Evolutionary conservation across 257 asterid genomes (phyloP).

Genomic region (Marsdenia floribunda): DNA sequence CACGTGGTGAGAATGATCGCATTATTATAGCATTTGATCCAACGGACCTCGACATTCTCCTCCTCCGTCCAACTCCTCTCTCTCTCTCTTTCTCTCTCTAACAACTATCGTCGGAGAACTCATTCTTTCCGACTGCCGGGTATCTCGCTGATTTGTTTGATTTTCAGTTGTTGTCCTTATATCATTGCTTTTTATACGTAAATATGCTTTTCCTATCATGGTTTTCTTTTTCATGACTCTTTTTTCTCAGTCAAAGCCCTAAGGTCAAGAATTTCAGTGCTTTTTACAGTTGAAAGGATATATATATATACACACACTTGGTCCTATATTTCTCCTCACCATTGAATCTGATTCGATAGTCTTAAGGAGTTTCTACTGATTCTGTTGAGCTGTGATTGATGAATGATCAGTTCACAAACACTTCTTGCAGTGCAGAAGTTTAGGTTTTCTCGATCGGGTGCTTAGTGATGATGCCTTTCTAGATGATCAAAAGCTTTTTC

Average conservation of each 20-base stretch:
- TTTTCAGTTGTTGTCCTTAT: not conserved
- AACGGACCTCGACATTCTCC: slow-evolving; percentile 44
- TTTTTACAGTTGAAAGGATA: not conserved
- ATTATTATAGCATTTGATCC: slow-evolving; percentile 54
- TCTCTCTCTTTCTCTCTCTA: slow-evolving; percentile 3
- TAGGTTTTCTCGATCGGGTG: not conserved
- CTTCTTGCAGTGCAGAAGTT: not conserved
- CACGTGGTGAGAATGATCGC: slow-evolving; percentile 45
- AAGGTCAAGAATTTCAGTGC: not conserved
- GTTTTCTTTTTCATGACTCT: not conserved
- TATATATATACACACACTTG: not conserved
- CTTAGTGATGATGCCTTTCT: not conserved
- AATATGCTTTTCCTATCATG: not conserved
- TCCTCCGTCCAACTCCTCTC: slow-evolving; percentile 9
- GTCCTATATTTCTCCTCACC: not conserved
- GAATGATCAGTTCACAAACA: not conserved
- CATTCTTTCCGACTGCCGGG: slow-evolving; percentile 3
- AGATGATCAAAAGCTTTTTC: not conserved
- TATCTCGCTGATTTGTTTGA: not conserved
- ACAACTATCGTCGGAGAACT: slow-evolving; percentile 7
- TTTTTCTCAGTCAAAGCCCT: slow-evolving; percentile 6
- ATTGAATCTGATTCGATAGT: not conserved
- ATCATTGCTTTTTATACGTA: not conserved
- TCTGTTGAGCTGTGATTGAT: not conserved
- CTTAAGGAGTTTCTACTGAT: not conserved